Percentiles rank a stretch among this genome's conserved stretches.
Evolutionary conservation across 225 moss, liverwort and hornwort species (phyloP).

Genomic region (Antitrichia curtipendula): DNA sequence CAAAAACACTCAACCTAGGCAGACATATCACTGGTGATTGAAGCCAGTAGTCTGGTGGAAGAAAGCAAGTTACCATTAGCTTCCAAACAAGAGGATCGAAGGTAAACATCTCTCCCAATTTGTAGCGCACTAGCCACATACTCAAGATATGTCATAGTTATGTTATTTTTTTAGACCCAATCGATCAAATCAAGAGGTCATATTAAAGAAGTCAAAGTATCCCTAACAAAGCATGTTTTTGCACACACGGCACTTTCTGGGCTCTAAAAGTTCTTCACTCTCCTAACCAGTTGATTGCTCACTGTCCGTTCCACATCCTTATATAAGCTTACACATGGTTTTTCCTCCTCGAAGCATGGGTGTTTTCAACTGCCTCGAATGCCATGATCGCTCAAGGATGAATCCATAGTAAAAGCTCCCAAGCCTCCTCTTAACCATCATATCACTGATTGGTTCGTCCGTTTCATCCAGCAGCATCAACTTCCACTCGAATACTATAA

Average conservation of each 20-base stretch:
- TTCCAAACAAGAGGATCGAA: background rate
- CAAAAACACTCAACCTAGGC: background rate
- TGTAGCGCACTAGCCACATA: background rate
- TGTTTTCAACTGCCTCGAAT: background rate
- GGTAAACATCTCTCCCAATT: background rate
- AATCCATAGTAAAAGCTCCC: background rate
- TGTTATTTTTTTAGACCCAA: background rate
- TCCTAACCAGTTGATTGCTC: background rate
- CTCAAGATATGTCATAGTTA: background rate
- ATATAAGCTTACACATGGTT: background rate
- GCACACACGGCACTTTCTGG: too few relatives aligned
- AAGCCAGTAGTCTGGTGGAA: background rate
- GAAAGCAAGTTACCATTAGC: background rate
- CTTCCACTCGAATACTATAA: background rate
- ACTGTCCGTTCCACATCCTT: background rate
- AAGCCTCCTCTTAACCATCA: background rate
- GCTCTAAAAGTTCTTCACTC: background rate
- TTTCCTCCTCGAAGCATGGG: background rate
- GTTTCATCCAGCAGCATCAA: background rate
- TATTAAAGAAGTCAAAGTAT: background rate
- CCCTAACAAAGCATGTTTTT: background rate
- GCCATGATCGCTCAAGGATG: background rate
- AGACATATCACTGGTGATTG: background rate
- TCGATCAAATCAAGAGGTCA: background rate
- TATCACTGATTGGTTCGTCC: background rate